Evolutionary conservation across 352 stramenopile species (phyloP), one percentile per base, ranked within the genome.

Genomic region (Lagenidium giganteum): DNA sequence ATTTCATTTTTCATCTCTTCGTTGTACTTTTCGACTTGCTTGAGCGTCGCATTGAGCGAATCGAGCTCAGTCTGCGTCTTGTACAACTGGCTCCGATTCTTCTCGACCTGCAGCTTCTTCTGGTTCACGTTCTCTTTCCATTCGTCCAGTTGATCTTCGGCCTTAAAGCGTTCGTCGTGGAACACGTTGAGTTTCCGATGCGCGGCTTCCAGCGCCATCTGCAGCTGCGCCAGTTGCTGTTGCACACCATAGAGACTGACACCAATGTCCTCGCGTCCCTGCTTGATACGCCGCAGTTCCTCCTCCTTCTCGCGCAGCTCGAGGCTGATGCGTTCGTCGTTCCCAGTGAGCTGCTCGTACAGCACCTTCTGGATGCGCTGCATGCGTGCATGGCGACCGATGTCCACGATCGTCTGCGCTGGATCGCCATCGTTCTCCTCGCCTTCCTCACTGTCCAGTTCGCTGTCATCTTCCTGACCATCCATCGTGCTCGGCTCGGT

Each of bases 1-100:
- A 98, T 97, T 54, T 98, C 92, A 37, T 83, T 79, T 54, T 96
- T 94, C 71, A 97, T 96, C 59, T 98, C 84, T 5, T 97, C 81
- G 42, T 97, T 98, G 70, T 97, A 98, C 36, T 82, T 64, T 43
- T 96, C 87, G 4, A 97, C 91, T 49, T 98, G 87, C 0, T 76
- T 68, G 36, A 95, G 51, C 28, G 82, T 88, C 18, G 64, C 62
- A 28, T 90, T 92, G 38, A 97, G 63, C 21, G 74, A 67, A 42
- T 97, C 89, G 11, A 98, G 66, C 46, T 97, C 88, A 18, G 57
- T 45, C 49, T 96, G 79, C 14, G 79, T 84, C 54, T 95, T 95
- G 39, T 84, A 64, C 18, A 91, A 36, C 22, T 93, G 66, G 24
- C 75, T 79, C 17, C 57, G 51, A 49, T 77, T 61, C 38, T 75